phyloP scores from a whole-genome alignment of 176 grass and related monocot genomes.

The maize (Zea mays) region DNA sequence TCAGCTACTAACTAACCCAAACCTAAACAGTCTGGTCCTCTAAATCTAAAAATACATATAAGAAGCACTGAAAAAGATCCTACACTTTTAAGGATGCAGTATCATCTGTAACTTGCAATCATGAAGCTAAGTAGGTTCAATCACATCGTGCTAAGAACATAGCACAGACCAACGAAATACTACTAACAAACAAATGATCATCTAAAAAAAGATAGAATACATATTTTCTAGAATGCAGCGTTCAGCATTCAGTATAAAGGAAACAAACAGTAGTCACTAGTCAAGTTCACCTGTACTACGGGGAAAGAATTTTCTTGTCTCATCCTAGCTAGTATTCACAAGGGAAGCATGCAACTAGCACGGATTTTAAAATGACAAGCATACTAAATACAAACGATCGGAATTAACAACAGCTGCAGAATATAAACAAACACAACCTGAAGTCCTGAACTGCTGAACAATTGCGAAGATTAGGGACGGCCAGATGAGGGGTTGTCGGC shows the following conservation, averaged over 20 bases:
- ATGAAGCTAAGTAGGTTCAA: not conserved
- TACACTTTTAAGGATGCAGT: not conserved
- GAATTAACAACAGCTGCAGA: constrained; percentile 1
- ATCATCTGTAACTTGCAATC: not conserved
- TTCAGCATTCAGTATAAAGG: not conserved
- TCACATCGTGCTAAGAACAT: constrained; percentile 1
- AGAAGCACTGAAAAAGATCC: not conserved
- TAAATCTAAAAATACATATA: not conserved
- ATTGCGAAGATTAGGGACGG: too few species aligned
- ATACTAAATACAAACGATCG: not conserved
- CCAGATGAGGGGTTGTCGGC: too few species aligned
- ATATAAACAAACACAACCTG: not conserved
- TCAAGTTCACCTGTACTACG: not conserved
- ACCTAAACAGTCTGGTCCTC: too few species aligned
- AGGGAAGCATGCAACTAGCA: not conserved
- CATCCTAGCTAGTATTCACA: not conserved
- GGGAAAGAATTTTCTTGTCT: not conserved
- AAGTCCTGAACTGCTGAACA: not conserved
- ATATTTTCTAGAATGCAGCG: not conserved
- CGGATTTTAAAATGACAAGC: not conserved
- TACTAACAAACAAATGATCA: not conserved
- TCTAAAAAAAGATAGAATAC: not conserved
- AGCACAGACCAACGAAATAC: not conserved
- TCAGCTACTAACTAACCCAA: too few species aligned
- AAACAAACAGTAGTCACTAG: not conserved